phyloP scores from a whole-genome alignment of 495 filamentous ascomycete genomes.

The Aspergillus haitiensis region DNA sequence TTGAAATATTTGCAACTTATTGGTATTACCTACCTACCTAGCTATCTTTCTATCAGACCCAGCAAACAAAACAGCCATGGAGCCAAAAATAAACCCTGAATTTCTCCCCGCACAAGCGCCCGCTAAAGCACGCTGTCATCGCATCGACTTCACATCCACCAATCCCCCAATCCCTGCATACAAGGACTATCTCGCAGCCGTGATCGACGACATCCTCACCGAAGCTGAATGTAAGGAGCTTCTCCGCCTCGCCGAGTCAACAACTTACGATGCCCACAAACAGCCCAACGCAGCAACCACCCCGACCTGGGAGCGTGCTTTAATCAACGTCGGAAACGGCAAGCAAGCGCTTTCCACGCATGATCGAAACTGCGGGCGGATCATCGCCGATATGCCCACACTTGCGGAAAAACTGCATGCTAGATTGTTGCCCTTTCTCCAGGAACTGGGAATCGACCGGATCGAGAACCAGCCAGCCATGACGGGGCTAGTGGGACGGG shows the following conservation, averaged over 20 bases:
- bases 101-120: constrained; percentile 28
- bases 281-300: constrained; percentile 13
- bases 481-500: constrained; percentile 46
- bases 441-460: constrained; percentile 34
- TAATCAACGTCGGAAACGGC: constrained; percentile 66
- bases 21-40: no score
- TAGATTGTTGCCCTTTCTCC: constrained; percentile 53
- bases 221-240: constrained; percentile 60
- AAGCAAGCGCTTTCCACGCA: constrained; percentile 55
- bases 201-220: constrained; percentile 65
- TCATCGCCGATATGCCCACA: constrained; percentile 68
- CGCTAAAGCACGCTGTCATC: constrained; percentile 26
- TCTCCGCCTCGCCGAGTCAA: constrained; percentile 55
- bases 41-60: no score
- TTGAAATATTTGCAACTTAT: no score
- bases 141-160: constrained; percentile 55
- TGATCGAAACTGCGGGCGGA: constrained; percentile 68
- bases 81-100: not conserved
- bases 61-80: no score
- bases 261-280: constrained; percentile 16
- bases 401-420: constrained; percentile 62
- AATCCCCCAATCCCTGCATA: constrained; percentile 53
- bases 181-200: constrained; percentile 54
- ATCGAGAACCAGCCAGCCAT: constrained; percentile 43
- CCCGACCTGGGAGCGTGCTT: constrained; percentile 37